These are phyloP conservation scores for Coprinellus micaceus DNA, from an alignment of 768 basidiomycete species.

Conservation along the genomic window DNA sequence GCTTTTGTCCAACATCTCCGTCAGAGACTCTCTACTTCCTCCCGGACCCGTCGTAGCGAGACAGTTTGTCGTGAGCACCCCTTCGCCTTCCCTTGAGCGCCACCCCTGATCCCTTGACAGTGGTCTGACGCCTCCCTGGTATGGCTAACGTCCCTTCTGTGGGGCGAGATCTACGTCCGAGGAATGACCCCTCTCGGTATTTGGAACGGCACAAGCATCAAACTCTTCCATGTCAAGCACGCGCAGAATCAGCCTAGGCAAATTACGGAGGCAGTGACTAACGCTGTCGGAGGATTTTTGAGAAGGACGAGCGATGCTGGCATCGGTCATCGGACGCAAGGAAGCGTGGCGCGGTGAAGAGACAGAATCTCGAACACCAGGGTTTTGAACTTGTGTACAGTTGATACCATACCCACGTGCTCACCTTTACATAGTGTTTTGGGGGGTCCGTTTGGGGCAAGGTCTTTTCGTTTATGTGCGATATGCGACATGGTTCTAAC, in stretches of 20 bases:
- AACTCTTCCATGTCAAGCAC: constrained; percentile 89
- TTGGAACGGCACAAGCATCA: constrained; percentile 88
- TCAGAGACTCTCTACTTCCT: constrained; percentile 73
- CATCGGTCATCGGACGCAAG: neutral
- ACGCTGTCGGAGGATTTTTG: constrained; percentile 75
- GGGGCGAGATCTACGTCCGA: constrained; percentile 93
- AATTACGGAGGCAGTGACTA: constrained; percentile 74
- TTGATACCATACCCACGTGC: too few relatives aligned
- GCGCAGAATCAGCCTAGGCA: constrained; percentile 65
- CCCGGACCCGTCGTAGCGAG: constrained; percentile 62
- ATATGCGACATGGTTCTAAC: too few relatives aligned
- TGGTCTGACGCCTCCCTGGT: constrained; percentile 91
- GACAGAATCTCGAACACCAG: too few relatives aligned
- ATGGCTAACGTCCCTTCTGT: constrained; percentile 91
- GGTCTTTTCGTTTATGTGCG: too few relatives aligned
- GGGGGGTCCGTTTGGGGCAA: too few relatives aligned
- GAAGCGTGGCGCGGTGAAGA: too few relatives aligned
- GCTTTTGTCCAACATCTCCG: constrained; percentile 64
- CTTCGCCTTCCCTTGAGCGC: neutral
- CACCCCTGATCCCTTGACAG: constrained; percentile 33
- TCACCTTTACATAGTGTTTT: too few relatives aligned
- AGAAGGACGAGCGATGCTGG: constrained; percentile 42
- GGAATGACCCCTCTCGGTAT: constrained; percentile 83
- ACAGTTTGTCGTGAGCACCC: constrained; percentile 63
- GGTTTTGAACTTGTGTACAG: too few relatives aligned